Evolutionary conservation across 2,329 filamentous ascomycete genomes (phyloP).

Genomic region (Fusarium verticillioides): DNA sequence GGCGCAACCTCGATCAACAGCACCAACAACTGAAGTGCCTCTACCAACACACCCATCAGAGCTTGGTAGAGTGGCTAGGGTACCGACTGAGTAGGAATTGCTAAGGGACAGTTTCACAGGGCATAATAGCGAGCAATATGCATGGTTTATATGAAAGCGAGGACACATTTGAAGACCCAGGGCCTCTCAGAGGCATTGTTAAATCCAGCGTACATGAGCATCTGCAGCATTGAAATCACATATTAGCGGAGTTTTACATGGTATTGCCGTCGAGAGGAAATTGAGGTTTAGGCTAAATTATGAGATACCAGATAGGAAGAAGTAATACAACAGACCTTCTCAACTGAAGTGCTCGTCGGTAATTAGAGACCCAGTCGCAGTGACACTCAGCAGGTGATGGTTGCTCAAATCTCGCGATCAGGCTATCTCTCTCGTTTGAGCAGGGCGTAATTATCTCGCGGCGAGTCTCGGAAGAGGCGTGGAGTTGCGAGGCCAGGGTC

Average conservation of each 20-base stretch:
- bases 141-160: not conserved
- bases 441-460: slow-evolving; percentile 13
- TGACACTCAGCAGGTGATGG: slow-evolving; percentile 17
- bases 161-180: not conserved
- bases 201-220: slow-evolving; percentile 26
- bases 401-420: not conserved
- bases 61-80: slow-evolving; percentile 43
- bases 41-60: slow-evolving; percentile 63
- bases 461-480: slow-evolving; percentile 14
- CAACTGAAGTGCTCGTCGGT: not conserved
- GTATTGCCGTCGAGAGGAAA: not conserved
- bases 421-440: slow-evolving; percentile 3
- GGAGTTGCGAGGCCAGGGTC: not conserved
- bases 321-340: slow-evolving; percentile 6
- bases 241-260: slow-evolving; percentile 21
- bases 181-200: slow-evolving; percentile 2
- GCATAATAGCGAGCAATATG: not conserved
- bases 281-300: not conserved
- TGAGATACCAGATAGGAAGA: slow-evolving; percentile 22
- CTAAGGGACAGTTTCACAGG: not conserved
- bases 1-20: slow-evolving; percentile 69
- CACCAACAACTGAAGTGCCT: slow-evolving; percentile 57
- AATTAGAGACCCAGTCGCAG: slow-evolving; percentile 14
- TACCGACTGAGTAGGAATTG: slow-evolving; percentile 22
- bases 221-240: slow-evolving; percentile 18